These are phyloP conservation scores for Eimeria necatrix DNA, from an alignment of 169 alveolate species.

Conservation along the genomic window DNA sequence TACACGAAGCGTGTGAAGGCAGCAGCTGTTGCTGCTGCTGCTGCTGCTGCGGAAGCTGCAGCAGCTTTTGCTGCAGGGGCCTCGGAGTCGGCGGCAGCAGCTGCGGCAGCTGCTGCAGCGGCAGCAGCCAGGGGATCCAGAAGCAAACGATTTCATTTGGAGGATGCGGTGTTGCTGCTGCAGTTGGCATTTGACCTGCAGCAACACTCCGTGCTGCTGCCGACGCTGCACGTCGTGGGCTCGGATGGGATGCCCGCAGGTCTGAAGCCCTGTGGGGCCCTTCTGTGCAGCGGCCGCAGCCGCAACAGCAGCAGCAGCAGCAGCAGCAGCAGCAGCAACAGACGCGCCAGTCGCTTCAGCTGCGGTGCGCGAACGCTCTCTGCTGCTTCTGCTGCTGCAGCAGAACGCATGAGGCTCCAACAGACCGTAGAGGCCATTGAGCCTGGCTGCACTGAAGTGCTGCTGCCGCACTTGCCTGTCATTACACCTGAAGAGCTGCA, in stretches of 20 bases:
- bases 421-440: neutral
- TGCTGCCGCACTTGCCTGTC: slow-evolving; percentile 29
- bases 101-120: slow-evolving; percentile 7
- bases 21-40: slow-evolving; percentile 28
- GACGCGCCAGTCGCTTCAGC: neutral
- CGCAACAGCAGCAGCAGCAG: neutral
- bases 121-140: slow-evolving; percentile 9
- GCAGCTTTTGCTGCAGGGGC: neutral
- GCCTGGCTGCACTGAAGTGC: neutral
- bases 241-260: slow-evolving; percentile 14
- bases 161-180: slow-evolving; percentile 50
- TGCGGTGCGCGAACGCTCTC: neutral
- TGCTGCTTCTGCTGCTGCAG: slow-evolving; percentile 14
- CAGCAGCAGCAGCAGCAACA: slow-evolving; percentile 15
- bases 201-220: slow-evolving; percentile 60
- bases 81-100: neutral
- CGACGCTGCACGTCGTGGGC: slow-evolving; percentile 31
- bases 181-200: slow-evolving; percentile 44
- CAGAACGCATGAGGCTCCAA: neutral
- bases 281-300: slow-evolving; percentile 45
- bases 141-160: neutral
- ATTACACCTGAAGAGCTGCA: slow-evolving; percentile 57
- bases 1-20: neutral
- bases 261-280: slow-evolving; percentile 56
- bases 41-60: slow-evolving; percentile 1